A percentile compares a stretch with the other conserved stretches of the same genome.
Conservation (phyloP, 805 yeast species). For the Yarrowia bubula region DNA sequence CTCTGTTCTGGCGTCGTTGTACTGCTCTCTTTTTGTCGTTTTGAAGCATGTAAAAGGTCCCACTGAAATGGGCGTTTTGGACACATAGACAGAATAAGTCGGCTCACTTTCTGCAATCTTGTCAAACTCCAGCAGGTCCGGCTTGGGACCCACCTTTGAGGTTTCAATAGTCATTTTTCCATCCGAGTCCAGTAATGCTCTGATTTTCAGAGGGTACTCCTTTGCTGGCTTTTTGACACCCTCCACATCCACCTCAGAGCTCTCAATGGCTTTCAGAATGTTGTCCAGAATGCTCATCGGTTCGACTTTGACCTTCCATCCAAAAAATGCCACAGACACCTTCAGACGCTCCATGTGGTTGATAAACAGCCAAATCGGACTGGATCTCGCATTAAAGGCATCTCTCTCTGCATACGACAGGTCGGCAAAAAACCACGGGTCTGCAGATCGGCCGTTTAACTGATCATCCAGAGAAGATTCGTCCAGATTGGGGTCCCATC, state of each 20-base stretch:
- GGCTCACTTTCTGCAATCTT: background rate
- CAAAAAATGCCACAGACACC: background rate
- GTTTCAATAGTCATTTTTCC: constrained; percentile 7
- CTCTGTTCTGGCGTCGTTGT: background rate
- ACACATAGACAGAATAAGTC: background rate
- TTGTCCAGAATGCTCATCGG: background rate
- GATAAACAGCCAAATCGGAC: constrained; percentile 2
- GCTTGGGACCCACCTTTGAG: background rate
- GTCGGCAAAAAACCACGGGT: background rate
- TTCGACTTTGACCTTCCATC: constrained; percentile 8
- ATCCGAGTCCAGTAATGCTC: background rate
- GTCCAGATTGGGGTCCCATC: constrained; percentile 6
- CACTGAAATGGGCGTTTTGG: background rate
- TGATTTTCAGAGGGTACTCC: background rate
- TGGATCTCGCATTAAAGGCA: background rate
- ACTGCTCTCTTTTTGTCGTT: constrained; percentile 13
- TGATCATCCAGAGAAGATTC: background rate
- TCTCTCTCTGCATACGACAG: background rate
- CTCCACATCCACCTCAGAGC: background rate
- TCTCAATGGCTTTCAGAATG: background rate
- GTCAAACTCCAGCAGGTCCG: constrained; percentile 6
- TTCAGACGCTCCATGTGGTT: constrained; percentile 21
- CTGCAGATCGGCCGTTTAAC: background rate
- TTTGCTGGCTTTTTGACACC: background rate
- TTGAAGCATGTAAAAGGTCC: constrained; percentile 23